These are phyloP conservation scores for Kitagawia praeruptora DNA, from an alignment of 129 eudicot species.

Conservation along the genomic window DNA sequence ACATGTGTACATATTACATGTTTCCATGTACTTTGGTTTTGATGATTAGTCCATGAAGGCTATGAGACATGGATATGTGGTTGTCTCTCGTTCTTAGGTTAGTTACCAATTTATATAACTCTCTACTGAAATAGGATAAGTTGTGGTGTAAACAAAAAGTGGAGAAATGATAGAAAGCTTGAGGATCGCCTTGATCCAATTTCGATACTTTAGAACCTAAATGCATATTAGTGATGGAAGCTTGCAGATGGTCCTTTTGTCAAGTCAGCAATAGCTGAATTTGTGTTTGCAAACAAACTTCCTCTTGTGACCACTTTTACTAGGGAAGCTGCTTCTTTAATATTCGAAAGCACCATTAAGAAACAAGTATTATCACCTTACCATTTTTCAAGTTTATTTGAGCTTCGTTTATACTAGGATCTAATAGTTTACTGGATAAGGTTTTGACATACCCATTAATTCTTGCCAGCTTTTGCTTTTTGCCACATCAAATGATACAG, in stretches of 20 bases:
- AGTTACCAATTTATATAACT: too few relatives aligned
- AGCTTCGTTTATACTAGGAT: background rate
- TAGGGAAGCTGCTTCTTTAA: conserved; percentile 58
- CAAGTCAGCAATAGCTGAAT: conserved; percentile 62
- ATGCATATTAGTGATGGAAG: too few relatives aligned
- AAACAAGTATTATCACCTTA: conserved; percentile 42
- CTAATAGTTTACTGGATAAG: background rate
- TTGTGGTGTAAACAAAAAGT: too few relatives aligned
- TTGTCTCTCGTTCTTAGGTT: too few relatives aligned
- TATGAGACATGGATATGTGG: too few relatives aligned
- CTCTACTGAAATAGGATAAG: too few relatives aligned
- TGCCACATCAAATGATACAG: conserved; percentile 49
- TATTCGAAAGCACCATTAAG: conserved; percentile 58
- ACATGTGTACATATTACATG: too few relatives aligned
- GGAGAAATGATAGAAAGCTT: background rate
- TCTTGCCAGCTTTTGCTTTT: conserved; percentile 54
- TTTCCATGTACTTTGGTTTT: too few relatives aligned
- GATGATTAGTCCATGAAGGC: too few relatives aligned
- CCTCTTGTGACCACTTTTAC: conserved; percentile 83
- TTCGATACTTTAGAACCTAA: too few relatives aligned
- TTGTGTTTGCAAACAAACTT: conserved; percentile 72
- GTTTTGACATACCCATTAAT: conserved; percentile 3
- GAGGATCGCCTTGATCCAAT: background rate
- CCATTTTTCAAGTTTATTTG: background rate
- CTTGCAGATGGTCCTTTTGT: conserved; percentile 60